A percentile compares a stretch with the other conserved stretches of the same genome.
These are phyloP conservation scores for Vickermania ingenoplastis DNA, from an alignment of 208 protist genomes.

Conservation along the genomic window DNA sequence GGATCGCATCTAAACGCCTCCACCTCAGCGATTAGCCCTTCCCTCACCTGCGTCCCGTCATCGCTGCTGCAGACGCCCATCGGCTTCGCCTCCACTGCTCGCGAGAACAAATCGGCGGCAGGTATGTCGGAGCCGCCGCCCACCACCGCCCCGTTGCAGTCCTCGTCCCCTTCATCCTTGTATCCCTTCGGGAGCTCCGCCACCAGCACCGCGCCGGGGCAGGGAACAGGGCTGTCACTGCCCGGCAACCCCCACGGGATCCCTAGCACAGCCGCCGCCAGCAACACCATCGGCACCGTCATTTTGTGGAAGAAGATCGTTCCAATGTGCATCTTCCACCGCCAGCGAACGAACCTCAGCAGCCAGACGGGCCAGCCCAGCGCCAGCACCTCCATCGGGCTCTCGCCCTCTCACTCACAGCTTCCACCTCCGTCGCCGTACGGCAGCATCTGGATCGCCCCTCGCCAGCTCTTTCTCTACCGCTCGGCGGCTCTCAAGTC, in stretches of 20 bases:
- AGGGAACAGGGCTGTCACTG: not conserved
- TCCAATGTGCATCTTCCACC: not conserved
- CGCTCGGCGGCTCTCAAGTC: conserved; percentile 27
- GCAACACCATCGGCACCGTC: not conserved
- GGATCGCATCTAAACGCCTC: no score
- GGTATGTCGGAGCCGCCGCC: not conserved
- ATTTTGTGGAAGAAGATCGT: not conserved
- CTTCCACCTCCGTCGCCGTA: no score
- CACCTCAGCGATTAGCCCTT: not conserved
- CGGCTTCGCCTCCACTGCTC: not conserved
- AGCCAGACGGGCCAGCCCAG: not conserved
- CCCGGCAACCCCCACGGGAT: not conserved
- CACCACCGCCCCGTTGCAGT: not conserved
- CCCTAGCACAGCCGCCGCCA: not conserved
- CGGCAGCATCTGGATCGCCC: conserved; percentile 35
- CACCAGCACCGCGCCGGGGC: not conserved
- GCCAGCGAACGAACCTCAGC: not conserved
- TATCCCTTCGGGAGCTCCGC: not conserved
- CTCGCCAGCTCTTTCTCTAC: conserved; percentile 28
- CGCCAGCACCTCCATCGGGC: no score
- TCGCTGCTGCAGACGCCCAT: not conserved
- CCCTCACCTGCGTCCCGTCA: not conserved
- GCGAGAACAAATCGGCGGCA: no score
- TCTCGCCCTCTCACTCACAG: no score
- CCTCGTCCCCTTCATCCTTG: not conserved